Evolutionary conservation across 257 asterid species (phyloP), one percentile per base, ranked within the genome.

Genomic region (Nicotiana obtusifolia): DNA sequence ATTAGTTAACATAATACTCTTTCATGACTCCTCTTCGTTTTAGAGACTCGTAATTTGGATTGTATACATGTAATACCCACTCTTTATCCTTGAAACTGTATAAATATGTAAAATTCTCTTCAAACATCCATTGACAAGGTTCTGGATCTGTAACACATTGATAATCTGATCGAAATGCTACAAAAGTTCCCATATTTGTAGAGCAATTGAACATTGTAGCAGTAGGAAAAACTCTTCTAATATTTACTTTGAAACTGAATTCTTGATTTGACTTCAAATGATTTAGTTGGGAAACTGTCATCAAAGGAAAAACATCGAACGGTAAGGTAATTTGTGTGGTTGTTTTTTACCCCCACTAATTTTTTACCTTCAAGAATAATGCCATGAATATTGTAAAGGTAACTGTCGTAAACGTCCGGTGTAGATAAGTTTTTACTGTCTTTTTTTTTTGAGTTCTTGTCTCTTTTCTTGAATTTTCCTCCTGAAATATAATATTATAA

Each of bases 11-110:
- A 73, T 80, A 93, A 87, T 79, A 93, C 1, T 93, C 92, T 81
- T 59, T 33, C 33, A 93, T 82, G 68, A 93, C 96, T 47, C 97
- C 97, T 20, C 97, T 94, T 81, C 96, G 86, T 8, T 31, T 80
- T 76, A 88, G 94, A 2, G 97, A 93, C 86, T 93, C 97, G 7
- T 91, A 93, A 67, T 91, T 91, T 2, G 96, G 97, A 30, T 87
- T 28, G 83, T 89, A 93, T 16, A 90, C 90, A 4, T n/a, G 5
- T 0, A 76, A 14, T 1, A 1, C 13, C 97, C 94, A 93, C 3
- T 0, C 1, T 0, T 44, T 24, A 2, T 3, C 0, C 10, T 11
- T 60, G 0, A 88, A 87, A 0, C 85, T 85, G 80, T 82, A 90
- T 14, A 83, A 64, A 14, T 93, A 93, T 0, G 91, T 88, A 10